A percentile compares a stretch with the other conserved stretches of the same genome.
These are phyloP conservation scores for Acidomyces sp. DNA, from an alignment of 495 filamentous ascomycete genomes.

Conservation along the genomic window DNA sequence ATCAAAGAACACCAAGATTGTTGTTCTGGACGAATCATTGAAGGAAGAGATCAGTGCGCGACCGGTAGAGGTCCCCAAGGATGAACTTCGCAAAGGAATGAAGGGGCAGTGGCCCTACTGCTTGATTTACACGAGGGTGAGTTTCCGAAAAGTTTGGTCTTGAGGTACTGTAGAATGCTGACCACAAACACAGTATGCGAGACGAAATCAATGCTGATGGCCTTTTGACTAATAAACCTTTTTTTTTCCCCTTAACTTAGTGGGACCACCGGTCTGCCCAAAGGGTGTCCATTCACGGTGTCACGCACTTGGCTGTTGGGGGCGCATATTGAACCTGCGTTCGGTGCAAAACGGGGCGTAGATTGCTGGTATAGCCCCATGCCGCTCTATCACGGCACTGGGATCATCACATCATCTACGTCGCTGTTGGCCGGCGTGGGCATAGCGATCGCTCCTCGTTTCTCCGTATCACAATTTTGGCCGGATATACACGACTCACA, in stretches of 20 bases:
- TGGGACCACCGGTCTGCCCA: slow-evolving; percentile 50
- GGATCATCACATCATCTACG: slow-evolving; percentile 43
- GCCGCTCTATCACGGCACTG: slow-evolving; percentile 73
- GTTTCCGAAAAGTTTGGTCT: background rate
- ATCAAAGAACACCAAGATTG: background rate
- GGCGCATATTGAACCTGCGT: slow-evolving; percentile 4
- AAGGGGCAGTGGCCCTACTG: background rate
- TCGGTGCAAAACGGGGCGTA: slow-evolving; percentile 17
- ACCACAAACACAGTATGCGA: no score
- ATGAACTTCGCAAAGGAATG: background rate
- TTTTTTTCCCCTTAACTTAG: slow-evolving; percentile 23
- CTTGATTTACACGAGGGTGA: background rate
- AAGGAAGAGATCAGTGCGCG: background rate
- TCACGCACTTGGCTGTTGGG: slow-evolving; percentile 7
- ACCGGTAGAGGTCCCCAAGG: background rate
- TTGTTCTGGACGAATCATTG: background rate
- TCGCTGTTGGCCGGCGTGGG: slow-evolving; percentile 59
- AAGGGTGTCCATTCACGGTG: slow-evolving; percentile 19
- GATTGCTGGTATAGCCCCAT: slow-evolving; percentile 68
- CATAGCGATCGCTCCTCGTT: slow-evolving; percentile 55
- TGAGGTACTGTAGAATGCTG: no score
- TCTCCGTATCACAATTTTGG: slow-evolving; percentile 63
- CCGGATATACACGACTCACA: slow-evolving; percentile 53
- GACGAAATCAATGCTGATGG: no score
- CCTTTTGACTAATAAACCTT: no score